Percentiles rank a stretch among this genome's conserved stretches.
Evolutionary conservation across 805 yeast genomes (phyloP).

Genomic region (Saturnispora saitoi): DNA sequence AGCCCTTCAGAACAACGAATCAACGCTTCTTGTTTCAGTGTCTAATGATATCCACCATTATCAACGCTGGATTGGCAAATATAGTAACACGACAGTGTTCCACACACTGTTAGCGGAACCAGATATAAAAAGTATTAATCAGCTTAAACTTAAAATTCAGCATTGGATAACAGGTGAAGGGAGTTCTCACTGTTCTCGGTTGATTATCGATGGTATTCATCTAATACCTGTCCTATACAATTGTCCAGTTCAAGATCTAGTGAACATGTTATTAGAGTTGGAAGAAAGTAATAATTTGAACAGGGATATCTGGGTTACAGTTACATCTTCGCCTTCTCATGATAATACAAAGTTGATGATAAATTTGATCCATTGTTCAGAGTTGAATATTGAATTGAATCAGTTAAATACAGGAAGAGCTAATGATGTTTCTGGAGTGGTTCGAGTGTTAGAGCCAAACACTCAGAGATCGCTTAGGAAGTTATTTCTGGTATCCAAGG

Average conservation of each 20-base stretch:
- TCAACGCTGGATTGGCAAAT: background rate
- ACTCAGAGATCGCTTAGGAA: background rate
- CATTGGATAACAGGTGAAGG: background rate
- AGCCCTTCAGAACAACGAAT: background rate
- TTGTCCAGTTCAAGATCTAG: background rate
- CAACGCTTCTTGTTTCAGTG: background rate
- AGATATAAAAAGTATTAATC: background rate
- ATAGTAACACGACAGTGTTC: background rate
- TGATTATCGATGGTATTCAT: background rate
- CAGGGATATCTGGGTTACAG: background rate
- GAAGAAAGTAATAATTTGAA: background rate
- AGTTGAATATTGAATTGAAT: background rate
- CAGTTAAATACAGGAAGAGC: constrained; percentile 3
- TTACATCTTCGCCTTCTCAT: background rate
- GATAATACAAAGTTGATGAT: background rate
- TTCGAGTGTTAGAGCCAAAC: background rate
- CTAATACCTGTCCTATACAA: background rate
- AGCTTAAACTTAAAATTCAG: background rate
- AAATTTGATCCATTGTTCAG: background rate
- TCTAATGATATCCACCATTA: background rate
- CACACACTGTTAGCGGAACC: background rate
- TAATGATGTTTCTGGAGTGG: constrained; percentile 1
- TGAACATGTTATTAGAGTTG: background rate
- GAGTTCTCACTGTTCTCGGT: background rate
- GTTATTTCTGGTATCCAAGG: background rate